phyloP scores from a whole-genome alignment of 2,329 filamentous ascomycete species.

The Talaromyces sp. region DNA sequence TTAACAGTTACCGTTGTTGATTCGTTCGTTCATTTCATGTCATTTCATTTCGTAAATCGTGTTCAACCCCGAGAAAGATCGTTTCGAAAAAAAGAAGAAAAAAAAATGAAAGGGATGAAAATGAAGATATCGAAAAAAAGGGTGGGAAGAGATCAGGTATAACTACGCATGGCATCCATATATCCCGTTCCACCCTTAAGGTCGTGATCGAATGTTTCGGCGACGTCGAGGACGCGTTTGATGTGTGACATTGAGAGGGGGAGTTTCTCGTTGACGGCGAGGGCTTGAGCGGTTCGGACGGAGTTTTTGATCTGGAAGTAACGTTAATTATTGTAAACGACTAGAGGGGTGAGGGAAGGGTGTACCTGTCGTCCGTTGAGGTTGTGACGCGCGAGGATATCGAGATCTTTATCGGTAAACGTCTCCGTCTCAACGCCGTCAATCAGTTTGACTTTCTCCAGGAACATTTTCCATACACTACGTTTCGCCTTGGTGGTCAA shows the following conservation, averaged over 20 bases:
- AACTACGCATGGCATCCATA: conserved; percentile 78
- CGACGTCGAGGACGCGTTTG: conserved; percentile 76
- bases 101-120: background rate
- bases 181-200: conserved; percentile 77
- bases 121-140: conserved; percentile 3
- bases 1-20: background rate
- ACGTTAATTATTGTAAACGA: background rate
- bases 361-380: conserved; percentile 65
- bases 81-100: background rate
- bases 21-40: background rate
- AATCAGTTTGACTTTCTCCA: conserved; percentile 66
- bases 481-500: conserved; percentile 69
- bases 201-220: conserved; percentile 77
- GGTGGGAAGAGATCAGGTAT: conserved; percentile 41
- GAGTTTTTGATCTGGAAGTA: conserved; percentile 74
- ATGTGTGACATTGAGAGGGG: conserved; percentile 75
- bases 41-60: background rate
- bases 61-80: background rate
- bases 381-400: conserved; percentile 62
- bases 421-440: conserved; percentile 53
- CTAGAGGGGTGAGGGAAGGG: conserved; percentile 3
- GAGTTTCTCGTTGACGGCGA: conserved; percentile 72
- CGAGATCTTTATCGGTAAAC: conserved; percentile 61
- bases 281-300: conserved; percentile 74
- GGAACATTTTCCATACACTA: conserved; percentile 79